Conservation (phyloP, 352 stramenopile species). For the Saprolegnia parasitica region DNA sequence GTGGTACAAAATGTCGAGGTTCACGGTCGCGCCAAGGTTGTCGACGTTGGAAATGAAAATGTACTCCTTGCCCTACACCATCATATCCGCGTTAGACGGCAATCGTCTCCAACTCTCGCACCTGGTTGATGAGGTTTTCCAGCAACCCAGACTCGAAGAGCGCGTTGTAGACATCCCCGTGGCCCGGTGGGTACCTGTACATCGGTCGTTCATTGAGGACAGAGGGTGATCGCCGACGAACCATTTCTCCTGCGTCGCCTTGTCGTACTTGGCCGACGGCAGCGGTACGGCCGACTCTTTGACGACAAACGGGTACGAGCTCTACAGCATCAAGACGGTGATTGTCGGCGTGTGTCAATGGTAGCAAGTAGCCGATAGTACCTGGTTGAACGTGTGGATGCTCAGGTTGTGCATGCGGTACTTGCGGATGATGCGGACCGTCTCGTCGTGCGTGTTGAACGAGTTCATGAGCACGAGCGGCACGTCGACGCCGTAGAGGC, state of each 20-base stretch:
- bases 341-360: neutral
- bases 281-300: slow-evolving; percentile 88
- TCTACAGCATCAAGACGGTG: slow-evolving; percentile 36
- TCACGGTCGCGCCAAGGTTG: slow-evolving; percentile 95
- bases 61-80: slow-evolving; percentile 96
- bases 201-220: neutral
- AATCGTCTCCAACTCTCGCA: slow-evolving; percentile 3
- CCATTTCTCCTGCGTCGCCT: slow-evolving; percentile 72
- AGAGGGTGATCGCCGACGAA: neutral
- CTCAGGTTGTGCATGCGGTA: slow-evolving; percentile 95
- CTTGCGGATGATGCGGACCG: slow-evolving; percentile 95
- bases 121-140: slow-evolving; percentile 89
- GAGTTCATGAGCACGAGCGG: slow-evolving; percentile 99
- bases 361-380: neutral
- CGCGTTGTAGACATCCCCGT: slow-evolving; percentile 98
- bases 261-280: slow-evolving; percentile 82
- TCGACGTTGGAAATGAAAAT: slow-evolving; percentile 99
- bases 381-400: slow-evolving; percentile 93
- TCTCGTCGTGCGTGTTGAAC: slow-evolving; percentile 99
- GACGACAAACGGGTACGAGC: slow-evolving; percentile 88
- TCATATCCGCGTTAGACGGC: too few relatives aligned
- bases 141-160: slow-evolving; percentile 96
- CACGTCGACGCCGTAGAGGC: slow-evolving; percentile 91
- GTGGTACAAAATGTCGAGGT: slow-evolving; percentile 97
- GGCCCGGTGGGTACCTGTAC: slow-evolving; percentile 94